Conservation (phyloP, 148 eudicot species). For the Camellia sinensis region DNA sequence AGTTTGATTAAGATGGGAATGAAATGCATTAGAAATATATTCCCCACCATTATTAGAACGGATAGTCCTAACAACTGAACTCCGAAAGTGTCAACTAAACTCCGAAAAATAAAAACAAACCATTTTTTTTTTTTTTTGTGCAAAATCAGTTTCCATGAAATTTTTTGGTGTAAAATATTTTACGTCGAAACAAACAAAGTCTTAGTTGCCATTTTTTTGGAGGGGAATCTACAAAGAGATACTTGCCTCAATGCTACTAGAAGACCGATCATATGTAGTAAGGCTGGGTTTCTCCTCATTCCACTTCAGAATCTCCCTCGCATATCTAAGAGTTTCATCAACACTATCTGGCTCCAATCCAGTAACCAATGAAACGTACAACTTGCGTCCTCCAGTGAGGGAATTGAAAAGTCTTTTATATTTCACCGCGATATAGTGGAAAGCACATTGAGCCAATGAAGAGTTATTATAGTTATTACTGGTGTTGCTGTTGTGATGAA, state of each 20-base stretch:
- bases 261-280: conserved; percentile 26
- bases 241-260: conserved; percentile 48
- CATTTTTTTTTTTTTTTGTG: too few species aligned
- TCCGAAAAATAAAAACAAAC: neutral
- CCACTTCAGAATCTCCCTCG: conserved; percentile 73
- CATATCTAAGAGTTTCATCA: conserved; percentile 56
- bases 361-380: conserved; percentile 57
- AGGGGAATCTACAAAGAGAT: conserved; percentile 16
- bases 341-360: conserved; percentile 64
- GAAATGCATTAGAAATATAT: too few species aligned
- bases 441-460: conserved; percentile 61
- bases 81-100: too few species aligned
- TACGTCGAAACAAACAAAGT: neutral
- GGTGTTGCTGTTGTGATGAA: conserved; percentile 24
- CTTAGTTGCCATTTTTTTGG: conserved; percentile 5
- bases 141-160: too few species aligned
- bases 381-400: conserved; percentile 48
- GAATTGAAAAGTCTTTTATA: conserved; percentile 55
- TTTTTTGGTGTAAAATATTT: too few species aligned
- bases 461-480: conserved; percentile 27
- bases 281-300: conserved; percentile 42
- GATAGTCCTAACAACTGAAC: neutral
- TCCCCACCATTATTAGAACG: neutral
- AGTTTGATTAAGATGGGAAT: too few species aligned
- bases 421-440: conserved; percentile 58